A percentile compares a stretch with the other conserved stretches of the same genome.
Conservation (phyloP, 225 moss, liverwort and hornwort species). For the Marchantia polymorpha region DNA sequence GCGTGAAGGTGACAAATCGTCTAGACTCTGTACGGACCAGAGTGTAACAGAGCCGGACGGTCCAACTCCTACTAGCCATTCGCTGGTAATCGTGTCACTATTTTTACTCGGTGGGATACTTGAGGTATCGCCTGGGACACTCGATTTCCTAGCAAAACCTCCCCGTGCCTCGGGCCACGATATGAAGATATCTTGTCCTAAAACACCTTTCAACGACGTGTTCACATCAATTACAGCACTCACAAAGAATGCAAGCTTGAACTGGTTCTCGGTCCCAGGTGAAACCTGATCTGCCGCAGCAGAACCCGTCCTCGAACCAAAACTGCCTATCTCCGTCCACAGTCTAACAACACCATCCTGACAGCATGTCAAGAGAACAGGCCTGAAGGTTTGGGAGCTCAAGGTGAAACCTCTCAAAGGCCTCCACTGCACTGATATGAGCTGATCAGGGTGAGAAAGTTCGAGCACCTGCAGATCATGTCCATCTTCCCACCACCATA, state of each 20-base stretch:
- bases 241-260: slow-evolving; percentile 70
- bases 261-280: slow-evolving; percentile 44
- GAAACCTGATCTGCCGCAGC: slow-evolving; percentile 7
- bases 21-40: slow-evolving; percentile 91
- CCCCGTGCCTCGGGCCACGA: slow-evolving; percentile 69
- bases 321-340: slow-evolving; percentile 86
- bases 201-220: slow-evolving; percentile 59
- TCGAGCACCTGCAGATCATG: slow-evolving; percentile 63
- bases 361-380: slow-evolving; percentile 80
- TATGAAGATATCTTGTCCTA: slow-evolving; percentile 73
- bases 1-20: slow-evolving; percentile 78
- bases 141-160: slow-evolving; percentile 27
- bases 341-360: slow-evolving; percentile 81
- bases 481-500: slow-evolving; percentile 94
- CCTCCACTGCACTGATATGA: slow-evolving; percentile 84
- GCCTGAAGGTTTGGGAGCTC: slow-evolving; percentile 60
- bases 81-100: slow-evolving; percentile 55
- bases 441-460: slow-evolving; percentile 67
- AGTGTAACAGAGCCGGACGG: slow-evolving; percentile 77
- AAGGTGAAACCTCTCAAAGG: slow-evolving; percentile 68
- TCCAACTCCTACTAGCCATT: slow-evolving; percentile 92
- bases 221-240: slow-evolving; percentile 89
- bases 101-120: slow-evolving; percentile 33
- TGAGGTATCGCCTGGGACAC: slow-evolving; percentile 30
- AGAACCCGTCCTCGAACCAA: slow-evolving; percentile 4